Evolutionary conservation across 352 stramenopile species (phyloP).

Genomic region (Phytophthora ramorum): DNA sequence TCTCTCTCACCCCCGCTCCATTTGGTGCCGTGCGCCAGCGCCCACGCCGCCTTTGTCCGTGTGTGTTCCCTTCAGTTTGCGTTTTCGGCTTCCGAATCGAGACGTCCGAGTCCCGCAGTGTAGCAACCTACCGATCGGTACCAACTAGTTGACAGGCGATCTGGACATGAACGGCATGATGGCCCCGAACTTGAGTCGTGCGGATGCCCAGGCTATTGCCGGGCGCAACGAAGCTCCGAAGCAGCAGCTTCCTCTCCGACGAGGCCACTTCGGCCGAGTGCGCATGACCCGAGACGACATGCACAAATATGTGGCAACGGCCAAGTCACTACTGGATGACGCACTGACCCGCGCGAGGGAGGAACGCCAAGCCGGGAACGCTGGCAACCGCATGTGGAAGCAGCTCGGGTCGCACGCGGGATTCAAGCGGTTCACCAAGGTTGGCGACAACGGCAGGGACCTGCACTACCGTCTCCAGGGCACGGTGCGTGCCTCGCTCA

Average conservation of each 20-base stretch:
- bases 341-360: conserved; percentile 46
- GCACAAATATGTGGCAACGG: conserved; percentile 50
- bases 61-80: conserved; percentile 26
- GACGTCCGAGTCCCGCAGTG: not conserved
- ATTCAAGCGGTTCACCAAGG: conserved; percentile 69
- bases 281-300: conserved; percentile 40
- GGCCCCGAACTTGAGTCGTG: conserved; percentile 32
- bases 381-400: conserved; percentile 60
- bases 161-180: conserved; percentile 37
- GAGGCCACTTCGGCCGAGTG: conserved; percentile 54
- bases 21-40: conserved; percentile 38
- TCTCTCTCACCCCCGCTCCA: conserved; percentile 36
- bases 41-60: not conserved
- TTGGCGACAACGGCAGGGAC: conserved; percentile 41
- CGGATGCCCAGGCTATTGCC: conserved; percentile 43
- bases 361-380: conserved; percentile 48
- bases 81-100: conserved; percentile 30
- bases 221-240: conserved; percentile 23
- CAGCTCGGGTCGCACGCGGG: conserved; percentile 54
- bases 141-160: conserved; percentile 2
- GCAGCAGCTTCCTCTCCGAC: conserved; percentile 52
- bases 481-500: conserved; percentile 54
- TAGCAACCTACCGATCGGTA: not conserved
- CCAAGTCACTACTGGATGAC: conserved; percentile 52
- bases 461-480: conserved; percentile 69